These are phyloP conservation scores for Hibiscus mutabilis DNA, from an alignment of 345 rosid genomes.

Conservation along the genomic window DNA sequence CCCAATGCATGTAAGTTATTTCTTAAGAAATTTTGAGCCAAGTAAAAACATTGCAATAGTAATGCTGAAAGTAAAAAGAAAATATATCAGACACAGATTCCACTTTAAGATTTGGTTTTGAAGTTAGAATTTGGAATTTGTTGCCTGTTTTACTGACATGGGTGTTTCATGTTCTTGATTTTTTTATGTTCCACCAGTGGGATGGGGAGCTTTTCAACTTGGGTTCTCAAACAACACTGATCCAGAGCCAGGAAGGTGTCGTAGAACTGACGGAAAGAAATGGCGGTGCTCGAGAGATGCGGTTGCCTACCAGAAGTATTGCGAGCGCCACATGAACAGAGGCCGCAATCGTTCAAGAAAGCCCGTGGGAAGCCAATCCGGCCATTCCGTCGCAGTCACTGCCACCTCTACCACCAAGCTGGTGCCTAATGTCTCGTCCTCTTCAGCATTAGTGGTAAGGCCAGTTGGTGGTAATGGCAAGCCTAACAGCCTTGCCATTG, in stretches of 20 bases:
- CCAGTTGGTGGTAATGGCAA: conserved; percentile 29
- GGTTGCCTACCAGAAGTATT: conserved; percentile 83
- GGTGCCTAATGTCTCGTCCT: conserved; percentile 19
- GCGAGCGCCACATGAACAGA: conserved; percentile 93
- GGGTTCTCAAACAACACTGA: background rate
- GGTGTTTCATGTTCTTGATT: background rate
- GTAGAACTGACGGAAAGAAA: background rate
- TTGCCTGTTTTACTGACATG: background rate
- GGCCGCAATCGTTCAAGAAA: conserved; percentile 90
- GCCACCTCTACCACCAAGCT: conserved; percentile 20
- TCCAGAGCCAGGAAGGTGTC: background rate
- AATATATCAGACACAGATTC: background rate
- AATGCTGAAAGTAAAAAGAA: background rate
- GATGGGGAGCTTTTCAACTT: background rate
- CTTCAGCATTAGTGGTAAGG: conserved; percentile 25
- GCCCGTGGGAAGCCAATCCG: conserved; percentile 89
- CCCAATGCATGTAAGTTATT: conserved; percentile 50
- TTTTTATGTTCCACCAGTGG: conserved; percentile 12
- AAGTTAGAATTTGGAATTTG: background rate
- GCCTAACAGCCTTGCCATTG: conserved; percentile 31
- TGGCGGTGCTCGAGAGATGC: conserved; percentile 60
- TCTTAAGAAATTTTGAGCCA: background rate
- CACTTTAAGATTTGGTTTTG: background rate
- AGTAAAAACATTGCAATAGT: background rate
- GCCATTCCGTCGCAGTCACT: conserved; percentile 53